Base-by-base conservation (phyloP, 208 protist species). In the Trypanosoma grayi region DNA sequence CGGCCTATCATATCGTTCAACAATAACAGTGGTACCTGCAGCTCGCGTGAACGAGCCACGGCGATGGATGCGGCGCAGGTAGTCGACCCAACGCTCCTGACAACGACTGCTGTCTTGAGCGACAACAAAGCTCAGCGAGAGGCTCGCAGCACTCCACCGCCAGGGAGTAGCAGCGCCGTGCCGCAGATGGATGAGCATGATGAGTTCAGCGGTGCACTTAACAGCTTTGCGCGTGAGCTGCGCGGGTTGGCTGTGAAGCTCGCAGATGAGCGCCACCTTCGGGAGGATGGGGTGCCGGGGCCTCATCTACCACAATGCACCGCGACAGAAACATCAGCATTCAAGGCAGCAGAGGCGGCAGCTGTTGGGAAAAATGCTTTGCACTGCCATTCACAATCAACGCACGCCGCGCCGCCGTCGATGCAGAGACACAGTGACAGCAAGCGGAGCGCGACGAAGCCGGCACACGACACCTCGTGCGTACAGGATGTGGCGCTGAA, bases 401-500 rank as follows among this genome's bases (percentile, higher is more conserved):
- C 39, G 16, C 11, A 4, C 10, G 39, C 3, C 11, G 14, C 10
- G 2, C 24, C 8, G 5, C 45, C 18, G 18, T 51, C 22, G 11
- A 6, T 14, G 8, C 20, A 30, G 24, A 45, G 14, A 22, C 9
- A 14, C 53, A 4, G 11, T 22, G 37, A 27, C 3, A 47, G 3
- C 46, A 50, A 46, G 50, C 46, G 39, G 18, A 28, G 27, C 28
- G 41, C n/a, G 24, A 47, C 2, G 24, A 60, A 47, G 25, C 27
- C 69, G 4, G 16, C 33, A 0, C 41, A 65, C 6, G 73, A 73
- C 11, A 46, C 40, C 16, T 33, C 40, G 8, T 80, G 80, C 27
- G 63, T 86, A 13, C 46, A 51, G 5, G 72, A 62, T 11, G 47
- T 89, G 40, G 73, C 77, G 20, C 52, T 68, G 6, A 39, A 66